Percentiles rank a stretch among this genome's conserved stretches.
Evolutionary conservation across 2,329 filamentous ascomycete species (phyloP).

Genomic region (Alternaria postmessia): DNA sequence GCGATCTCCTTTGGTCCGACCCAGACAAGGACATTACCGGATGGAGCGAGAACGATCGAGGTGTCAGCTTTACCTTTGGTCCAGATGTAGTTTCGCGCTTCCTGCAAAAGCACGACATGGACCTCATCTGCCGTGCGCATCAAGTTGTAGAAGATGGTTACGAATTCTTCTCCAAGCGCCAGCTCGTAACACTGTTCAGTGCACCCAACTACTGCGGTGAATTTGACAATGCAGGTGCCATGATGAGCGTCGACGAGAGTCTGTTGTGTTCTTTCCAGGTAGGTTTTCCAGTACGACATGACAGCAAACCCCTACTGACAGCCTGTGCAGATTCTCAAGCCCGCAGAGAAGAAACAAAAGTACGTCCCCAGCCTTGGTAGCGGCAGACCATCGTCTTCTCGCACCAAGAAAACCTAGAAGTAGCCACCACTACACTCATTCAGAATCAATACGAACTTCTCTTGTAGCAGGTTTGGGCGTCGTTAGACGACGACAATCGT

Average conservation of each 20-base stretch:
- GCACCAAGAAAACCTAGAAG: conserved; percentile 72
- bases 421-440: conserved; percentile 53
- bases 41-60: conserved; percentile 98
- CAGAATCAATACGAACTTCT: conserved; percentile 57
- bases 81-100: conserved; percentile 97
- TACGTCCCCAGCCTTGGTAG: conserved; percentile 83
- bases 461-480: conserved; percentile 91
- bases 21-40: conserved; percentile 99
- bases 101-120: conserved; percentile 99
- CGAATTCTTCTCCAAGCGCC: conserved; percentile 99
- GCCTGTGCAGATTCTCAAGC: conserved; percentile 84
- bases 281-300: conserved; percentile 31
- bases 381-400: conserved; percentile 74
- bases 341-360: conserved; percentile 99
- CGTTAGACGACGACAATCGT: conserved; percentile 67
- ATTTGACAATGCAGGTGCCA: conserved; percentile 98
- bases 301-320: conserved; percentile 27
- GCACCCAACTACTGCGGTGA: conserved; percentile 99
- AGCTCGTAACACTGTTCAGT: conserved; percentile 96
- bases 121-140: conserved; percentile 97
- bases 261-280: conserved; percentile 99
- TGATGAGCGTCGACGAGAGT: conserved; percentile 99
- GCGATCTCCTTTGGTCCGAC: conserved; percentile 98
- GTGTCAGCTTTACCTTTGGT: conserved; percentile 98
- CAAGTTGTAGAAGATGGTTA: conserved; percentile 99